Evolutionary conservation across 768 basidiomycete genomes (phyloP), one percentile per base, ranked within the genome.

Genomic region (Kwoniella heveanensis): DNA sequence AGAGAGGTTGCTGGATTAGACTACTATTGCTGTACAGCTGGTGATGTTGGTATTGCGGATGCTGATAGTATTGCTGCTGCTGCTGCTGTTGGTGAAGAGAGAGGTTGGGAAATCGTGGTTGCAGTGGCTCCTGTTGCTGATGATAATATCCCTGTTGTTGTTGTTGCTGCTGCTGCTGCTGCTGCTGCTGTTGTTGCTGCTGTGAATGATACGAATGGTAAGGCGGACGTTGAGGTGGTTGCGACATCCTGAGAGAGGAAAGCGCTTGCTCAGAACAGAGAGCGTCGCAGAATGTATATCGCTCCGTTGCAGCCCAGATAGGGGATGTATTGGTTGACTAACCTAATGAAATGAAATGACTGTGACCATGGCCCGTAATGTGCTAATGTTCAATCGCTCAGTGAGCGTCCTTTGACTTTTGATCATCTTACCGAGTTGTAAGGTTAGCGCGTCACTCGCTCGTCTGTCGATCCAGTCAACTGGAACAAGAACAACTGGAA

Each of bases 171-270:
- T 52, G 59, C 12, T 29, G 22, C 17, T 50, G 62, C 19, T 26
- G 15, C 30, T 58, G 57, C 12, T 22, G 13, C 8, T 58, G 25
- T 10, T 47, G 39, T 37, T 39, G 54, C 22, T 37, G 37, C 22
- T 55, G 54, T 24, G 22, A n/a, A 37, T 54, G 30, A 22, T 26
- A 21, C 26, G 54, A 13, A 37, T 25, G 37, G 22, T 44, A 27
- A 29, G 22, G 55, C 6, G 46, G 46, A 58, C 32, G 3, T 30
- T 47, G 24, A 49, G 15, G 57, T 36, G 7, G 26, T 30, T 57
- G 57, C 49, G 57, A 58, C 57, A 58, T 58, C 6, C 9, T 58
- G 44, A 17, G 29, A 19, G 25, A 30, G 6, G 15, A 44, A 4
- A 9, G 8, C 39, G 39, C 39, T 44, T 4, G 10, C 39, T 44